Percentiles rank a stretch among this genome's conserved stretches.
Conservation (phyloP, 306 rosid species). For the Vicia villosa region DNA sequence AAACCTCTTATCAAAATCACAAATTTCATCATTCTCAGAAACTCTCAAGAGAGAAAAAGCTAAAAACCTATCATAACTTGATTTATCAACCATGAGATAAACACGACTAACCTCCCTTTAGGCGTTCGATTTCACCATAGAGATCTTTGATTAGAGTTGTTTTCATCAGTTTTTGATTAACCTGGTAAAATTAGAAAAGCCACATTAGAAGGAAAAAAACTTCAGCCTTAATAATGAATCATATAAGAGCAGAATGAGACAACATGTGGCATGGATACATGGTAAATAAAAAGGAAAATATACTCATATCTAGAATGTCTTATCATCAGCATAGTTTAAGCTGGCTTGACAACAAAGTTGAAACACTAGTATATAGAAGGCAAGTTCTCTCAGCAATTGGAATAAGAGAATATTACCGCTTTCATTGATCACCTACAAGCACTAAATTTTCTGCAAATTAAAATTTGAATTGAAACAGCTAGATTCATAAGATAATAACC, state of each 20-base stretch:
- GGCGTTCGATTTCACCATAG: constrained; percentile 98
- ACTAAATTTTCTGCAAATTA: background rate
- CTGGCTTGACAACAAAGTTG: background rate
- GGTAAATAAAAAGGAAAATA: background rate
- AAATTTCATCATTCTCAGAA: constrained; percentile 22
- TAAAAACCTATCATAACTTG: background rate
- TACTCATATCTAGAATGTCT: background rate
- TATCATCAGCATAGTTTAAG: background rate
- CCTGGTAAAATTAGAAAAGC: constrained; percentile 44
- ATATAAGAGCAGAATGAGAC: constrained; percentile 3
- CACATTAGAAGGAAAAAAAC: background rate
- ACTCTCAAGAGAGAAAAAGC: constrained; percentile 3
- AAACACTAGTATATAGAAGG: background rate
- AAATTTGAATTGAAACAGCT: background rate
- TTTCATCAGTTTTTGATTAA: constrained; percentile 98
- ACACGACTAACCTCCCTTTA: constrained; percentile 72
- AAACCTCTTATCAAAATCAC: constrained; percentile 68
- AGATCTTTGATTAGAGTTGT: constrained; percentile 95
- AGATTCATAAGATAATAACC: background rate
- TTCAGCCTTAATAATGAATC: background rate
- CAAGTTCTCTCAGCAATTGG: background rate
- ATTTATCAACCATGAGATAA: constrained; percentile 12
- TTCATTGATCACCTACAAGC: constrained; percentile 15
- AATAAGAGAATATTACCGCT: background rate
- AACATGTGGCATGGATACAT: background rate